These are phyloP conservation scores for Phytophthora cajani DNA, from an alignment of 352 stramenopile species.

Conservation along the genomic window DNA sequence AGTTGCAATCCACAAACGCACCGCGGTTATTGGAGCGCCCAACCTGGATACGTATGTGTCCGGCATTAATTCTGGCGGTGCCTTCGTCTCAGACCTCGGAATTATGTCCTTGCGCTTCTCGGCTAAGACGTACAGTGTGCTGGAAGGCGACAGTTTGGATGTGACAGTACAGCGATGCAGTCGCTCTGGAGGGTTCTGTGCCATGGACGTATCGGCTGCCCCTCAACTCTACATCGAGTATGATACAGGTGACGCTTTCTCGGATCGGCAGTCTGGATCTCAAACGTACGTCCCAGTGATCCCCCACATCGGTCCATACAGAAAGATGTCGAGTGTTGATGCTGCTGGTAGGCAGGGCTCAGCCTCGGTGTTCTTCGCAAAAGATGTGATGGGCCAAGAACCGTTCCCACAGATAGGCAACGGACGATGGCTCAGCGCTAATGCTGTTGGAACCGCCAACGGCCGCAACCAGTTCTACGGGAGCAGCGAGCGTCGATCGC, in stretches of 20 bases:
- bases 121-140: constrained; percentile 75
- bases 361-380: constrained; percentile 57
- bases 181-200: constrained; percentile 57
- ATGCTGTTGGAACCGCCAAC: constrained; percentile 87
- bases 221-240: constrained; percentile 72
- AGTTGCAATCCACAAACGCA: constrained; percentile 84
- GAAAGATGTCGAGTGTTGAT: constrained; percentile 69
- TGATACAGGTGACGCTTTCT: constrained; percentile 79
- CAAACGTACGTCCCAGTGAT: constrained; percentile 56
- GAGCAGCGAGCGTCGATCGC: constrained; percentile 73
- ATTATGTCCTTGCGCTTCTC: constrained; percentile 90
- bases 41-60: constrained; percentile 93
- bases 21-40: constrained; percentile 89
- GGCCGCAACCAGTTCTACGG: constrained; percentile 92
- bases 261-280: constrained; percentile 44
- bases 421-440: constrained; percentile 59
- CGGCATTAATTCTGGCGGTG: constrained; percentile 92
- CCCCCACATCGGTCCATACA: constrained; percentile 62
- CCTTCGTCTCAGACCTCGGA: constrained; percentile 90
- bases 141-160: constrained; percentile 87
- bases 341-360: constrained; percentile 45
- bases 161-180: constrained; percentile 79
- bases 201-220: constrained; percentile 56
- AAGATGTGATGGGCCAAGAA: constrained; percentile 67
- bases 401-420: constrained; percentile 75